phyloP scores from a whole-genome alignment of 2,329 filamentous ascomycete species.

The Talaromyces marneffei region DNA sequence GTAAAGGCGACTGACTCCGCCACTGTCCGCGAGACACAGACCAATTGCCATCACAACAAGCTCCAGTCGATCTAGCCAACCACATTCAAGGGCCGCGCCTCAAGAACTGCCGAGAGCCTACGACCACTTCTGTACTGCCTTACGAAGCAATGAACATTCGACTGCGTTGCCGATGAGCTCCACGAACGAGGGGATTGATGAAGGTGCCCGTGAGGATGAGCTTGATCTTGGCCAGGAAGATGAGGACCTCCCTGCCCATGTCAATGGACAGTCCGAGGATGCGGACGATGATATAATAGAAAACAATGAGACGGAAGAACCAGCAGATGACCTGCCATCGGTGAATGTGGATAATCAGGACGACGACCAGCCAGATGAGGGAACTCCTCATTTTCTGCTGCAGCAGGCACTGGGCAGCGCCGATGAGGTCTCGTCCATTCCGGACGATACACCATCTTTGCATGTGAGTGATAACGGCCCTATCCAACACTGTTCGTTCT shows the following conservation, averaged over 20 bases:
- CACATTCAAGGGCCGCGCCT: not conserved
- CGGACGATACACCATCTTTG: conserved; percentile 78
- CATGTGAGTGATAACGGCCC: conserved; percentile 53
- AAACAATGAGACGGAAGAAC: conserved; percentile 16
- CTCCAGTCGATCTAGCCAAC: not conserved
- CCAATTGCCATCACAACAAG: not conserved
- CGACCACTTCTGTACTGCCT: not conserved
- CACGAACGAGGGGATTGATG: conserved; percentile 57
- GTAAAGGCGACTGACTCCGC: not conserved
- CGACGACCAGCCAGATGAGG: conserved; percentile 10
- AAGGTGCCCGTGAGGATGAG: conserved; percentile 55
- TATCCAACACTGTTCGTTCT: conserved; percentile 32
- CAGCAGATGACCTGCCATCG: conserved; percentile 25
- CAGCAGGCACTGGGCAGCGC: conserved; percentile 35
- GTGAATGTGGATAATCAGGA: conserved; percentile 23
- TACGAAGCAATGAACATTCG: conserved; percentile 48
- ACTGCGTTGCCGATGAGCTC: conserved; percentile 58
- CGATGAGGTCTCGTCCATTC: conserved; percentile 67
- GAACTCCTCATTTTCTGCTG: conserved; percentile 22
- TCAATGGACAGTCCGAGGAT: conserved; percentile 22
- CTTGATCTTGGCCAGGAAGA: conserved; percentile 41
- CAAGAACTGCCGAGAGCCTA: not conserved
- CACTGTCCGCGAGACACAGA: not conserved
- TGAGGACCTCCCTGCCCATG: conserved; percentile 26
- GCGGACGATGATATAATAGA: conserved; percentile 21